phyloP scores from a whole-genome alignment of 1,139 yeast species.

The Scheffersomyces segobiensis region DNA sequence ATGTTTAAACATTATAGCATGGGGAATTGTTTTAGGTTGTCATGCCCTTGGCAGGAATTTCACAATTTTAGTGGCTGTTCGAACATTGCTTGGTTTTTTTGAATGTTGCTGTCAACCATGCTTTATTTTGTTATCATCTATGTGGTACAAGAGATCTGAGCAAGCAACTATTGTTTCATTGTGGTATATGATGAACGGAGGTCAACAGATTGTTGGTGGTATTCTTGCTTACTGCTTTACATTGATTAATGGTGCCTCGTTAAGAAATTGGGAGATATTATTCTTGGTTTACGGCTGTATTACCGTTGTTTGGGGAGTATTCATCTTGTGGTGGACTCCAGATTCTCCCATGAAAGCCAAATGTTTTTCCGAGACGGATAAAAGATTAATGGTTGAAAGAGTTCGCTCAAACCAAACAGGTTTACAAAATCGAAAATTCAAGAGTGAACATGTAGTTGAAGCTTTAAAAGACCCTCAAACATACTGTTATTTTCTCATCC shows the following conservation, averaged over 20 bases:
- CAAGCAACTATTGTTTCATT: conserved; percentile 11
- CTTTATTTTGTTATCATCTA: conserved; percentile 15
- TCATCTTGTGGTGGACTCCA: conserved; percentile 14
- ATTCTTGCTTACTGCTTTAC: conserved; percentile 9
- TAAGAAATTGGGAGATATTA: conserved; percentile 19
- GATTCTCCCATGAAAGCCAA: conserved; percentile 15
- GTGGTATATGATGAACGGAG: conserved; percentile 13
- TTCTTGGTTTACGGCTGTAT: too few species aligned
- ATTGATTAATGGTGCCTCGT: conserved; percentile 6
- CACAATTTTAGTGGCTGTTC: background rate
- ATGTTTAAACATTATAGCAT: background rate
- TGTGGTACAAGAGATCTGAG: conserved; percentile 20
- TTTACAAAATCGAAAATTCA: too few species aligned
- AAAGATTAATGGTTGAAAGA: conserved; percentile 17
- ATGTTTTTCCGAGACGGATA: conserved; percentile 14
- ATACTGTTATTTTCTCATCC: conserved; percentile 7
- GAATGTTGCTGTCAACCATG: conserved; percentile 11
- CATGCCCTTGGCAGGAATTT: conserved; percentile 1
- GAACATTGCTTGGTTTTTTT: background rate
- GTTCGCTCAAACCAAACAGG: conserved; percentile 11
- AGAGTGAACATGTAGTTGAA: conserved; percentile 11
- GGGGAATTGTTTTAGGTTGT: conserved; percentile 1
- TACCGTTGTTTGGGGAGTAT: too few species aligned
- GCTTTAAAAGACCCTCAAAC: conserved; percentile 11
- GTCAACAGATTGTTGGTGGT: conserved; percentile 11